Percentiles rank a stretch among this genome's conserved stretches.
These are phyloP conservation scores for Arachis monticola DNA, from an alignment of 331 rosid species.

Conservation along the genomic window DNA sequence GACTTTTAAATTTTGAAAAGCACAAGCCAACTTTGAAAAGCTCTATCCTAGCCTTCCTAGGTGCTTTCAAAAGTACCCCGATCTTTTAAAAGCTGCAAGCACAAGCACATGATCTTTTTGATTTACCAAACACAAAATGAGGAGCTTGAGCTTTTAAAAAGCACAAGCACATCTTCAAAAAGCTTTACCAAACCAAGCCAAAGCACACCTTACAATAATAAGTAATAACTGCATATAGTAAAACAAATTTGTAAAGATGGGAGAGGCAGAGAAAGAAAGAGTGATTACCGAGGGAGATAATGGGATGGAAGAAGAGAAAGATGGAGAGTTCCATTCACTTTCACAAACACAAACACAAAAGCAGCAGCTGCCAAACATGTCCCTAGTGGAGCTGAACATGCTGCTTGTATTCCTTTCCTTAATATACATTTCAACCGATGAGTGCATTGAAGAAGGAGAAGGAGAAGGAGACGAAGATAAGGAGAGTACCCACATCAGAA, in stretches of 20 bases:
- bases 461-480: not conserved
- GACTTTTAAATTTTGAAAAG: no score
- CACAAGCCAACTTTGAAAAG: no score
- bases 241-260: slow-evolving; percentile 28
- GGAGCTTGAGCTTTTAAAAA: no score
- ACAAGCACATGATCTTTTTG: no score
- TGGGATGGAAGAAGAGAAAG: slow-evolving; percentile 31
- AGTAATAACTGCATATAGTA: not conserved
- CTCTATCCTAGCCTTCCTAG: no score
- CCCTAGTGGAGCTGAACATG: slow-evolving; percentile 52
- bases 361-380: slow-evolving; percentile 23
- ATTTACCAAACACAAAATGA: no score
- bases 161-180: no score
- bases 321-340: not conserved
- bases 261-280: slow-evolving; percentile 27
- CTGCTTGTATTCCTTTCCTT: slow-evolving; percentile 53
- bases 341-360: no score
- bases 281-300: slow-evolving; percentile 4
- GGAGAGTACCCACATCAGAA: not conserved
- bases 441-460: slow-evolving; percentile 15
- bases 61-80: no score
- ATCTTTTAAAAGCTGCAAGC: no score
- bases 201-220: not conserved
- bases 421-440: slow-evolving; percentile 40
- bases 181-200: no score